Conservation (phyloP, 306 rosid genomes). For the Sophora flavescens region DNA sequence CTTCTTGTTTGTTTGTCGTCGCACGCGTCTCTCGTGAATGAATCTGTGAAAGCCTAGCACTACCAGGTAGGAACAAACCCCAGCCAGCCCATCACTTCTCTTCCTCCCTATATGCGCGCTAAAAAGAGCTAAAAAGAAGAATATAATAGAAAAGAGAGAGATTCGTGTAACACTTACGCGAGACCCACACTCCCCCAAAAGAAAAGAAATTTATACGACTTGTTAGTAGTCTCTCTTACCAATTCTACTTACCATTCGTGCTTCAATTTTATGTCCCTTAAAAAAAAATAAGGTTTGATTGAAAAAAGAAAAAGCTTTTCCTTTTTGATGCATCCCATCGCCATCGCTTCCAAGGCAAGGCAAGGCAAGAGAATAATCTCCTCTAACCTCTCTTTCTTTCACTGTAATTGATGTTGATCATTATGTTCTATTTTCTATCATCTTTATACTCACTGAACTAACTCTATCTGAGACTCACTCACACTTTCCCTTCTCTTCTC, state of each 20-base stretch:
- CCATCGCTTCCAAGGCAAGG: slow-evolving; percentile 94
- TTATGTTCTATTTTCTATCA: slow-evolving; percentile 36
- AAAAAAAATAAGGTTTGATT: slow-evolving; percentile 50
- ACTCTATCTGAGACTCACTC: slow-evolving; percentile 24
- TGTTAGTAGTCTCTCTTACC: slow-evolving; percentile 7
- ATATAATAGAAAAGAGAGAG: not conserved
- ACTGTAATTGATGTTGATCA: slow-evolving; percentile 34
- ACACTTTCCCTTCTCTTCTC: slow-evolving; percentile 41
- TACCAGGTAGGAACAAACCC: not conserved
- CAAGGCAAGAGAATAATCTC: slow-evolving; percentile 60
- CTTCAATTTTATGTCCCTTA: not conserved
- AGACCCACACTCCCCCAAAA: slow-evolving; percentile 38
- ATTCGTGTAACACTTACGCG: not conserved
- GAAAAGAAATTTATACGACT: not conserved
- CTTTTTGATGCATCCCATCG: slow-evolving; percentile 58
- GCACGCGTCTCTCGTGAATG: slow-evolving; percentile 37
- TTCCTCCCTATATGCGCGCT: slow-evolving; percentile 35
- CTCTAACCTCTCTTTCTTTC: slow-evolving; percentile 22
- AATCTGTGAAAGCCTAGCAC: not conserved
- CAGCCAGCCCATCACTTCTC: not conserved
- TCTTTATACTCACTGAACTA: slow-evolving; percentile 13
- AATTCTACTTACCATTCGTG: not conserved
- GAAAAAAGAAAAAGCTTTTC: slow-evolving; percentile 54
- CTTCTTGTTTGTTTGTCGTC: not conserved
- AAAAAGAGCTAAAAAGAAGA: not conserved